Evolutionary conservation across 768 basidiomycete species (phyloP).

Genomic region (Lactarius sp.): DNA sequence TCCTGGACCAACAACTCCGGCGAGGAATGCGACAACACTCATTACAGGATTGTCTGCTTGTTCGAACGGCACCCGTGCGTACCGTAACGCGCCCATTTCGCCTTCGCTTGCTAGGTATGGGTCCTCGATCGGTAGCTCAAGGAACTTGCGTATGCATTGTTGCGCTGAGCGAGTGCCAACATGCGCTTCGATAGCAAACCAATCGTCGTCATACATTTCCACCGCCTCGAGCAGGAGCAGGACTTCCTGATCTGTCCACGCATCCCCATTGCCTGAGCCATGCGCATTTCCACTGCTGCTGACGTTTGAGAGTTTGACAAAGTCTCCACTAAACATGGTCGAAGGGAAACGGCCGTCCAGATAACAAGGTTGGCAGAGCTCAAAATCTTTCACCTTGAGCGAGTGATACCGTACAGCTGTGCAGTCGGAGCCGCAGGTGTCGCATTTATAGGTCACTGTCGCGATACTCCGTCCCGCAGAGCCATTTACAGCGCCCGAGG

Average conservation of each 20-base stretch:
- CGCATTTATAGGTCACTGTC: conserved; percentile 66
- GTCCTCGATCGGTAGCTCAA: conserved; percentile 95
- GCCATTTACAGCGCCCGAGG: conserved; percentile 42
- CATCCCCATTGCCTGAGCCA: conserved; percentile 41
- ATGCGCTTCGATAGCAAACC: conserved; percentile 89
- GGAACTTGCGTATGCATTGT: conserved; percentile 93
- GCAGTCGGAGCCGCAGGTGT: conserved; percentile 95
- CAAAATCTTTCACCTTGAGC: conserved; percentile 86
- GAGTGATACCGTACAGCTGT: conserved; percentile 86
- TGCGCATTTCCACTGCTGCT: conserved; percentile 33
- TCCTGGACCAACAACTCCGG: conserved; percentile 84
- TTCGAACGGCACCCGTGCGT: conserved; percentile 81
- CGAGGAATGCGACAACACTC: conserved; percentile 96
- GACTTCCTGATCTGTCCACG: conserved; percentile 90
- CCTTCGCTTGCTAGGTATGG: conserved; percentile 78
- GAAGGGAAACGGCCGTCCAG: conserved; percentile 96
- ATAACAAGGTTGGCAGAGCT: conserved; percentile 89
- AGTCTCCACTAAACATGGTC: conserved; percentile 94
- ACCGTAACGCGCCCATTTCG: conserved; percentile 69
- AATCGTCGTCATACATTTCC: conserved; percentile 98
- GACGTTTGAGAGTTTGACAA: conserved; percentile 71
- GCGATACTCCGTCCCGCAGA: conserved; percentile 32
- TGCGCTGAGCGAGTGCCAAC: conserved; percentile 89
- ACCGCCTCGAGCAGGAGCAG: conserved; percentile 89
- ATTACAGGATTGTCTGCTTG: conserved; percentile 97